These are phyloP conservation scores for Podaxis sp. DNA, from an alignment of 768 basidiomycete genomes.

Conservation along the genomic window DNA sequence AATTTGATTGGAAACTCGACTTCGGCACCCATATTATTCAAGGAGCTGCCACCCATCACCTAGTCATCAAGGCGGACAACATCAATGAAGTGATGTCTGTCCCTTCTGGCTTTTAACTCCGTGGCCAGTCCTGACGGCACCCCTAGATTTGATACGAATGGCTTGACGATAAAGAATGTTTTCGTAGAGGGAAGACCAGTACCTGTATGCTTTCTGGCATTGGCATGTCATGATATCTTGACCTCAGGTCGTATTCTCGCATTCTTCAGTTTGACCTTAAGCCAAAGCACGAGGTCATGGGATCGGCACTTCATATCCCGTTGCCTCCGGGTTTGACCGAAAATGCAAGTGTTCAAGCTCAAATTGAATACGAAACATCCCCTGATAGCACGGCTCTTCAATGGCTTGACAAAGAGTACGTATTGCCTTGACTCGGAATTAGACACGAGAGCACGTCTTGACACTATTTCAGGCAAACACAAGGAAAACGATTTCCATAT, in stretches of 20 bases:
- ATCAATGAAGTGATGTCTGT: conserved; percentile 60
- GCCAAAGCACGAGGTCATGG: conserved; percentile 65
- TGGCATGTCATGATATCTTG: conserved; percentile 32
- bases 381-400: conserved; percentile 73
- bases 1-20: conserved; percentile 77
- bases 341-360: conserved; percentile 49
- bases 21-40: conserved; percentile 55
- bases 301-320: conserved; percentile 63
- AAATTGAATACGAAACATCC: conserved; percentile 69
- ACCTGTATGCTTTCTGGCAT: conserved; percentile 34
- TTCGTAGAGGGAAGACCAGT: conserved; percentile 47
- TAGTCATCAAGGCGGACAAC: conserved; percentile 49
- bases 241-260: neutral
- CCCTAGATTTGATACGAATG: conserved; percentile 68
- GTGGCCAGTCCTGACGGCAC: neutral
- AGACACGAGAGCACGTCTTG: neutral
- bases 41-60: conserved; percentile 62
- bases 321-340: conserved; percentile 39
- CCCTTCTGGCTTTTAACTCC: neutral
- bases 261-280: conserved; percentile 46
- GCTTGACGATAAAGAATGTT: conserved; percentile 54
- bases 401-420: conserved; percentile 81
- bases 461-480: conserved; percentile 58
- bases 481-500: conserved; percentile 80
- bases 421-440: neutral